These are phyloP conservation scores for Colletotrichum chlorophyti DNA, from an alignment of 2,329 filamentous ascomycete species.

Conservation along the genomic window DNA sequence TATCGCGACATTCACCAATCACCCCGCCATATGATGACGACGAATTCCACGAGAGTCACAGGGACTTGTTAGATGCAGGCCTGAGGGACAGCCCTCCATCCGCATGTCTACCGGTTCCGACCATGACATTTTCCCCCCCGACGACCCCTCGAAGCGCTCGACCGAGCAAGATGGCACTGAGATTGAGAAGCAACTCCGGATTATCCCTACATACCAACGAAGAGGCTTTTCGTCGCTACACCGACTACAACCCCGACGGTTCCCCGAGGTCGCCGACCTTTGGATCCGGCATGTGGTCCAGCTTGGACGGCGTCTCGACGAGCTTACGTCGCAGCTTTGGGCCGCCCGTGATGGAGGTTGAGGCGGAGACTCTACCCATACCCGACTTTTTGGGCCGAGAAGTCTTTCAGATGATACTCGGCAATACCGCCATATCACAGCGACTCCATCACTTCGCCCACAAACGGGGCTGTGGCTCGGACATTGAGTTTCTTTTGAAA, in stretches of 20 bases:
- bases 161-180: conserved; percentile 33
- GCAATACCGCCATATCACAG: conserved; percentile 53
- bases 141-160: conserved; percentile 31
- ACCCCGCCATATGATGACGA: conserved; percentile 25
- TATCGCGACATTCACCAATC: conserved; percentile 18
- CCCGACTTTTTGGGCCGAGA: conserved; percentile 57
- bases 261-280: conserved; percentile 37
- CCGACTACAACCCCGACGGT: conserved; percentile 50
- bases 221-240: conserved; percentile 51
- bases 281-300: conserved; percentile 27
- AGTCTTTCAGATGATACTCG: conserved; percentile 57
- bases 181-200: conserved; percentile 53
- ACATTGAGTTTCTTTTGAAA: conserved; percentile 59
- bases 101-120: background rate
- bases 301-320: conserved; percentile 28
- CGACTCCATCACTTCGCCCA: conserved; percentile 58
- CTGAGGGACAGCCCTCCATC: background rate
- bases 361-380: conserved; percentile 35
- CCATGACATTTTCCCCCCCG: conserved; percentile 33
- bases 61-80: background rate
- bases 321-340: conserved; percentile 25
- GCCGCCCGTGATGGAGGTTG: conserved; percentile 6
- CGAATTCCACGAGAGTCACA: background rate
- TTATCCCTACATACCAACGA: conserved; percentile 53
- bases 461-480: conserved; percentile 51